phyloP scores from a whole-genome alignment of 2,329 filamentous ascomycete species.

The Colletotrichum sp. region DNA sequence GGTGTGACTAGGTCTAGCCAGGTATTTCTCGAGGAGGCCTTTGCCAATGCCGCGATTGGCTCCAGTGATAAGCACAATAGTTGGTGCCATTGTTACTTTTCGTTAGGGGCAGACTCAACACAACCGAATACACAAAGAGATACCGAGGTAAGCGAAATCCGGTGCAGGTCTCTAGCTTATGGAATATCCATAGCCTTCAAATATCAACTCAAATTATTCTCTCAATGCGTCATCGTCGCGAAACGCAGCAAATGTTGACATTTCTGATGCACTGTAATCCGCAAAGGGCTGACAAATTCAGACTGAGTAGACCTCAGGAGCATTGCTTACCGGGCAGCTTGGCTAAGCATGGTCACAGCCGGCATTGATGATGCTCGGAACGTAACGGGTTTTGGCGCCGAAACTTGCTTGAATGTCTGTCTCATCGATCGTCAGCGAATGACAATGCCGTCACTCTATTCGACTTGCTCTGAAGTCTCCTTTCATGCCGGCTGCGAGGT shows the following conservation, averaged over 20 bases:
- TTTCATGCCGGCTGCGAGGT: background rate
- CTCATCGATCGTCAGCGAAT: background rate
- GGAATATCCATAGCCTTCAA: background rate
- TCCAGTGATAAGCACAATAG: slow-evolving; percentile 36
- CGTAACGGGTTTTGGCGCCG: background rate
- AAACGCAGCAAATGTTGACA: background rate
- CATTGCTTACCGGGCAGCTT: background rate
- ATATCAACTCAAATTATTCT: background rate
- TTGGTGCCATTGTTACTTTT: background rate
- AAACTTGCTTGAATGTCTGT: background rate
- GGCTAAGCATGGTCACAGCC: background rate
- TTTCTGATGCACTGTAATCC: background rate
- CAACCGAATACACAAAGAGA: background rate
- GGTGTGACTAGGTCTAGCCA: slow-evolving; percentile 60
- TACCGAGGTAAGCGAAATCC: background rate
- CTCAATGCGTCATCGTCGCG: background rate
- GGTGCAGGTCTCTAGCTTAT: background rate
- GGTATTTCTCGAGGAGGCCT: slow-evolving; percentile 36
- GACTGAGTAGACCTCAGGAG: background rate
- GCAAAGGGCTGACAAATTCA: background rate
- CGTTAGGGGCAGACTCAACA: background rate
- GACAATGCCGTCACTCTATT: background rate
- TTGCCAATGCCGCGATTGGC: slow-evolving; percentile 42
- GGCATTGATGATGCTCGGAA: background rate
- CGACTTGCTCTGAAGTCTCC: background rate